Percentiles rank a stretch among this genome's conserved stretches.
Evolutionary conservation across 179 eudicot genomes (phyloP).

Genomic region (Spinacia oleracea): DNA sequence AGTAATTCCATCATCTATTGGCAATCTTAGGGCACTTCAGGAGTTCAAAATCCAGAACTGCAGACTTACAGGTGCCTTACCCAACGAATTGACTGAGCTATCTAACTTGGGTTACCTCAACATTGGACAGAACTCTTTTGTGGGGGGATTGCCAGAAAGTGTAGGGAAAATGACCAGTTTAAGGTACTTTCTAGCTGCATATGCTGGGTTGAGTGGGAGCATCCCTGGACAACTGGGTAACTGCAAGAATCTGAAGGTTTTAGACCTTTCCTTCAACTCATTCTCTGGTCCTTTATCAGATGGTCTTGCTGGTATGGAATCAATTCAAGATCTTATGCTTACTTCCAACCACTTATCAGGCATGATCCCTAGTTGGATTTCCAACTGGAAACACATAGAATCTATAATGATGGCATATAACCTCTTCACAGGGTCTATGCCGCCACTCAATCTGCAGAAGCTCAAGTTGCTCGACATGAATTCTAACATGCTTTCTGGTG

Average conservation of each 20-base stretch:
- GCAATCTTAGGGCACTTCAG: constrained; percentile 52
- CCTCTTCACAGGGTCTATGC: constrained; percentile 55
- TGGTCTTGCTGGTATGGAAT: constrained; percentile 61
- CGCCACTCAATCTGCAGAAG: constrained; percentile 53
- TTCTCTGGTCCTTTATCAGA: constrained; percentile 72
- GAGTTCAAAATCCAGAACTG: constrained; percentile 58
- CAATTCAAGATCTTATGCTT: constrained; percentile 50
- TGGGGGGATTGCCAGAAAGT: constrained; percentile 63
- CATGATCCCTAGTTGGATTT: constrained; percentile 66
- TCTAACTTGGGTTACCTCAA: constrained; percentile 54
- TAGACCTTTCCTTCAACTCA: constrained; percentile 66
- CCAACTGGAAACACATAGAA: constrained; percentile 63
- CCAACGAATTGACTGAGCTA: constrained; percentile 57
- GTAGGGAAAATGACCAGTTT: constrained; percentile 64
- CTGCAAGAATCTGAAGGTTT: constrained; percentile 63
- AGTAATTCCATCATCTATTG: constrained; percentile 53
- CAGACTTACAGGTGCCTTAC: constrained; percentile 58
- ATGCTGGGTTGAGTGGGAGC: constrained; percentile 64
- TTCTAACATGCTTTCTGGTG: constrained; percentile 71
- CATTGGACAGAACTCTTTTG: constrained; percentile 66
- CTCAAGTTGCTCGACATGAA: constrained; percentile 50
- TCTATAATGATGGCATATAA: constrained; percentile 60
- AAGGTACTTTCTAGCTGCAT: constrained; percentile 52
- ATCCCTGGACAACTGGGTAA: constrained; percentile 73
- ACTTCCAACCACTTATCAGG: constrained; percentile 64